Percentiles rank a stretch among this genome's conserved stretches.
Conservation (phyloP, 164 flowering plant genomes). For the Dillenia turbinata region DNA sequence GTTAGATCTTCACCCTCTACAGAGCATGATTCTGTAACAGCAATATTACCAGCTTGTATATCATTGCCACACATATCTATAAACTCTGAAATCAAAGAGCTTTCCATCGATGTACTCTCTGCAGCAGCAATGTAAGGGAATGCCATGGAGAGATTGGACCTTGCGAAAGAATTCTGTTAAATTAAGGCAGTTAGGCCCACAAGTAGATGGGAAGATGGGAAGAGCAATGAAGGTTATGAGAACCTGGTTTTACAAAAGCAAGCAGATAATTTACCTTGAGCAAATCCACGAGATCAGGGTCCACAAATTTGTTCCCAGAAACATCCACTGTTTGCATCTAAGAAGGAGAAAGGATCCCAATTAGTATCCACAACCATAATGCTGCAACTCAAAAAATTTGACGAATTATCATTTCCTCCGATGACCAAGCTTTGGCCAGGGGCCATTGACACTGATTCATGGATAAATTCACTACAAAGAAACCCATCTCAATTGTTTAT, state of each 20-base stretch:
- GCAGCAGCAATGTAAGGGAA: conserved; percentile 70
- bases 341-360: conserved; percentile 13
- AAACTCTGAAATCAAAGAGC: conserved; percentile 59
- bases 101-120: conserved; percentile 51
- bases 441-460: too few relatives aligned
- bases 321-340: conserved; percentile 62
- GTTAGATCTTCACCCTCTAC: conserved; percentile 37
- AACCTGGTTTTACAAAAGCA: not conserved
- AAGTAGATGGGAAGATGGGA: conserved; percentile 1
- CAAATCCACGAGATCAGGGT: conserved; percentile 49
- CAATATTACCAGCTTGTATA: conserved; percentile 35
- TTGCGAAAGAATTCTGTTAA: conserved; percentile 55
- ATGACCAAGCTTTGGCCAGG: too few relatives aligned
- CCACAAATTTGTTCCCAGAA: conserved; percentile 33
- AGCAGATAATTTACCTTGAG: conserved; percentile 51
- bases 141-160: conserved; percentile 77
- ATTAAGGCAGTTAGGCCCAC: not conserved
- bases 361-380: conserved; percentile 6
- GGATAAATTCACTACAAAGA: too few relatives aligned
- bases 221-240: not conserved
- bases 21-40: conserved; percentile 58
- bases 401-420: too few relatives aligned
- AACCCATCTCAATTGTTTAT: too few relatives aligned
- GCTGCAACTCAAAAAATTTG: too few relatives aligned
- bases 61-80: conserved; percentile 49